Evolutionary conservation across 352 stramenopile genomes (phyloP).

Genomic region (Pythium aphanidermatum): DNA sequence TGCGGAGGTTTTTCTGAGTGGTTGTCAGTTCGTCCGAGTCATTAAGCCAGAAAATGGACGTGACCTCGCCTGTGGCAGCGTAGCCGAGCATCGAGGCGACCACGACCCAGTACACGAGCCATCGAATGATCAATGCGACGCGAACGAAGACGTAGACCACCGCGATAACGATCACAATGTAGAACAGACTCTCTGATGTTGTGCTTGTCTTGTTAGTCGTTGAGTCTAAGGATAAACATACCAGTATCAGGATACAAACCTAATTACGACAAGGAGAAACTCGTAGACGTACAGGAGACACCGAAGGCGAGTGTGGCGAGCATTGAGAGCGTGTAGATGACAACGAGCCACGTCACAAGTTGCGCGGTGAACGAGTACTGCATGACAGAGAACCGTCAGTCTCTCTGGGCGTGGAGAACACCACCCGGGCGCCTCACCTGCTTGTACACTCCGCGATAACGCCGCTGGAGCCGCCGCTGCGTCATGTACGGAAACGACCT

Average conservation of each 20-base stretch:
- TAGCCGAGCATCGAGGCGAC: conserved; percentile 54
- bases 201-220: conserved; percentile 12
- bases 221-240: background rate
- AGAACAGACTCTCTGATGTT: conserved; percentile 43
- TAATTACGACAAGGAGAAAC: background rate
- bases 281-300: conserved; percentile 15
- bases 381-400: background rate
- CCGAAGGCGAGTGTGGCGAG: conserved; percentile 29
- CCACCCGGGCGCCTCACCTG: conserved; percentile 10
- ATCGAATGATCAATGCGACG: conserved; percentile 69
- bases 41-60: conserved; percentile 23
- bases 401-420: background rate
- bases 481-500: conserved; percentile 39
- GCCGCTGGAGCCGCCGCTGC: conserved; percentile 25
- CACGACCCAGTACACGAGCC: conserved; percentile 82
- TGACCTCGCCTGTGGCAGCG: conserved; percentile 37
- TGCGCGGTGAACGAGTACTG: conserved; percentile 31
- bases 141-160: conserved; percentile 62
- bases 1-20: conserved; percentile 16
- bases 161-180: conserved; percentile 35
- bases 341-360: conserved; percentile 30
- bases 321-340: conserved; percentile 30
- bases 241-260: background rate
- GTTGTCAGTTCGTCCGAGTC: conserved; percentile 26
- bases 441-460: conserved; percentile 34